Evolutionary conservation across 306 rosid genomes (phyloP).

Genomic region (Acmispon strigosus): DNA sequence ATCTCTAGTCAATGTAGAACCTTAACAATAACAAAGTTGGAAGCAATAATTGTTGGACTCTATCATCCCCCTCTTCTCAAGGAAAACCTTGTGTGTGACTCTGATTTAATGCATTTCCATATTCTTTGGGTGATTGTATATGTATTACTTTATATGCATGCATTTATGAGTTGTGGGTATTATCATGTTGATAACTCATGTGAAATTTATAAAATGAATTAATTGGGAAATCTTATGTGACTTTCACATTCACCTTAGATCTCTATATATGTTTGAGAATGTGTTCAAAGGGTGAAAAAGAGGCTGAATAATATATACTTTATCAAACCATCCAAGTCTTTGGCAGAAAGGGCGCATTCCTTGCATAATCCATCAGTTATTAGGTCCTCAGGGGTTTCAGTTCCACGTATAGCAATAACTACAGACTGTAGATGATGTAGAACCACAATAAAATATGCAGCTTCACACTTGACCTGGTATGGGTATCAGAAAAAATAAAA

Average conservation of each 20-base stretch:
- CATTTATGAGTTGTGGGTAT: background rate
- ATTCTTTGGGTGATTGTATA: background rate
- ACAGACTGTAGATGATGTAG: slow-evolving; percentile 64
- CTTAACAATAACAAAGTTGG: background rate
- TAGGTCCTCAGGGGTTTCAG: slow-evolving; percentile 96
- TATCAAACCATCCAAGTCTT: slow-evolving; percentile 80
- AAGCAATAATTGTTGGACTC: background rate
- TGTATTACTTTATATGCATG: background rate
- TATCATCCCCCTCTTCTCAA: background rate
- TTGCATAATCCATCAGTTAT: slow-evolving; percentile 80
- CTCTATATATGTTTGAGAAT: background rate
- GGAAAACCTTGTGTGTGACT: background rate
- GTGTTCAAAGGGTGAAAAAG: background rate
- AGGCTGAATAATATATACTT: slow-evolving; percentile 42
- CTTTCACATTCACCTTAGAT: slow-evolving; percentile 1
- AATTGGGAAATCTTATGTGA: slow-evolving; percentile 6
- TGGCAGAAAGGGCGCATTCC: slow-evolving; percentile 62
- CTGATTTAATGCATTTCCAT: background rate
- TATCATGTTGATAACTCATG: background rate
- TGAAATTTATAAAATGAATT: background rate
- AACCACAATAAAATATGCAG: slow-evolving; percentile 87
- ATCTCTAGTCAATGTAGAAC: too few relatives aligned
- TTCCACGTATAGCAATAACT: slow-evolving; percentile 82
- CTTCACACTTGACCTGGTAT: slow-evolving; percentile 72
- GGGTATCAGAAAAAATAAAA: slow-evolving; percentile 11